A percentile compares a stretch with the other conserved stretches of the same genome.
Evolutionary conservation across 305 asterid genomes (phyloP).

Genomic region (Fraxinus paxiana): DNA sequence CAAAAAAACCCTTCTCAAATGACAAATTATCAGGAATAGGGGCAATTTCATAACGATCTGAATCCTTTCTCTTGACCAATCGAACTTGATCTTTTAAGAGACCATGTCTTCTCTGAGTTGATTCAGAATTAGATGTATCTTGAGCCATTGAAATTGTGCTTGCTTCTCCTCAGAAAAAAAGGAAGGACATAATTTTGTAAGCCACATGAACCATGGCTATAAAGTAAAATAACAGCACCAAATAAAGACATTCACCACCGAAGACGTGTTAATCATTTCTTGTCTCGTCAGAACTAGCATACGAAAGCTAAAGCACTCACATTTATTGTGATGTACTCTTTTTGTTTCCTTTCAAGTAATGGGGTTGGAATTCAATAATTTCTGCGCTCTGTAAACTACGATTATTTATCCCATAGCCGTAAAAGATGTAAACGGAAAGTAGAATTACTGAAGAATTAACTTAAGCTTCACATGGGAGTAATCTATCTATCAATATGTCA

Average conservation of each 20-base stretch:
- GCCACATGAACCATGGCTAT: conserved; percentile 3
- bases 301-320: conserved; percentile 9
- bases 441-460: conserved; percentile 3
- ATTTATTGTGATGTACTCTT: neutral
- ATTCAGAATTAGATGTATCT: conserved; percentile 42
- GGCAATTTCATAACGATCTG: conserved; percentile 68
- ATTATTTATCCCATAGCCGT: neutral
- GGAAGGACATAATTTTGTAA: conserved; percentile 3
- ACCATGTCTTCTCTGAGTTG: conserved; percentile 54
- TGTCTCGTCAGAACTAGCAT: neutral
- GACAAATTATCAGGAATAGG: conserved; percentile 74
- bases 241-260: neutral
- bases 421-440: conserved; percentile 1
- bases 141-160: conserved; percentile 42
- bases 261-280: conserved; percentile 1
- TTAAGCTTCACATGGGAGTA: conserved; percentile 14
- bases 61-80: conserved; percentile 70
- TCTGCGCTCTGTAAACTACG: conserved; percentile 9
- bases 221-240: neutral
- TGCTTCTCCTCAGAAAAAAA: conserved; percentile 31
- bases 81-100: conserved; percentile 96
- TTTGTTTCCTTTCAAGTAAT: neutral
- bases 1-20: conserved; percentile 97
- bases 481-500: neutral
- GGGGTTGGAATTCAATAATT: neutral